Base-by-base conservation (phyloP, 1,284 basidiomycete species). In the Ustilago xerochloae region DNA sequence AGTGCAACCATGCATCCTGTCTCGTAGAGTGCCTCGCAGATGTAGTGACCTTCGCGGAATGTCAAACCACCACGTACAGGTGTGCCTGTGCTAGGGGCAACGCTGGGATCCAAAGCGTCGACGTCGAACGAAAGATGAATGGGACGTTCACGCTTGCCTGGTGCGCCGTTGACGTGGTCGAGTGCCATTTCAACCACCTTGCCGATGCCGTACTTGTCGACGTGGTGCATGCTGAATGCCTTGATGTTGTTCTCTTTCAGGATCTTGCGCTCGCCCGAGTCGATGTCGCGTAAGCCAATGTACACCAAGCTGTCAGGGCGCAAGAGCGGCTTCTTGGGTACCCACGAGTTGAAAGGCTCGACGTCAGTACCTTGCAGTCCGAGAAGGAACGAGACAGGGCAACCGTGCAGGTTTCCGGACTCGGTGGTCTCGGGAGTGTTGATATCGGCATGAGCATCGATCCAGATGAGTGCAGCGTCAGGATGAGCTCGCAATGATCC, bases 111-210 rank as follows among this genome's bases (percentile, higher is more conserved):
- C 57, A 86, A 73, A 8, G 84, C 84, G 83, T 98, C 97, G 33
- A 99, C 94, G 84, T 99, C 96, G 84, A 98, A 99, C 84, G 91
- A 93, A 64, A 99, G 87, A 87, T 99, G 97, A 75, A 98, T 92
- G 16, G 97, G 97, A 41, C 89, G 88, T 62, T 89, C 88, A 16
- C 93, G 93, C 58, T 76, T 80, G 53, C 70, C 70, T 4, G 71
- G 54, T 38, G 66, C 66, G 12, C 67, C 70, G 86, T 97, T 97
- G 80, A 99, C 91, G 85, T 93, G 89, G 84, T 97, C 92, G 69
- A 99, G 87, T 32, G 95, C 97, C 92, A 95, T 92, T 83, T 98
- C 93, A 61, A 98, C 91, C 60, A 98, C 81, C 49, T 77, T 78
- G 32, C 84, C 96, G 75, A 99, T 99, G 49, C 97, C 97, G 82